Evolutionary conservation across 495 filamentous ascomycete species (phyloP).

Genomic region (Podospora pseudoanserina): DNA sequence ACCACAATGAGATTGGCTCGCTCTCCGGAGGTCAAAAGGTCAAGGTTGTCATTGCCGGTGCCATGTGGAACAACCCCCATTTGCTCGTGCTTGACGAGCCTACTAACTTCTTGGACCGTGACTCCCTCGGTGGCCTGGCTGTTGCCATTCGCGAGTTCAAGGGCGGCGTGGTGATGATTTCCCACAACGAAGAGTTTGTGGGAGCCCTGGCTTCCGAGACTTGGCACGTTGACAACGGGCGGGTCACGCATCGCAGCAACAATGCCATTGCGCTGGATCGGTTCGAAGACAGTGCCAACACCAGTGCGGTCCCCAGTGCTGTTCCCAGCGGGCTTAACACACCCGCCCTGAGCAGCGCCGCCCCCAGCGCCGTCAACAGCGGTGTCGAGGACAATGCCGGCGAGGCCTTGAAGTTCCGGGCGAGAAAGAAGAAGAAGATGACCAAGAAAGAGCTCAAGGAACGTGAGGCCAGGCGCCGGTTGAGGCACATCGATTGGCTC

Average conservation of each 20-base stretch:
- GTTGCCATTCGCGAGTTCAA: constrained; percentile 97
- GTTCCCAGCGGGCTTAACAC: constrained; percentile 46
- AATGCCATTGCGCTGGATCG: constrained; percentile 68
- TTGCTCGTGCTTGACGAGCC: constrained; percentile 96
- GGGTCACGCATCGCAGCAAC: constrained; percentile 77
- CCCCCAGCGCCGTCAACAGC: constrained; percentile 67
- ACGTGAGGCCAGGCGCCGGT: constrained; percentile 74
- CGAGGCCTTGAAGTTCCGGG: constrained; percentile 79
- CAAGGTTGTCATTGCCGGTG: constrained; percentile 96
- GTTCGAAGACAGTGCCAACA: constrained; percentile 64
- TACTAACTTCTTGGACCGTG: constrained; percentile 98
- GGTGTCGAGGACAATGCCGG: constrained; percentile 68
- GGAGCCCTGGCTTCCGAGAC: constrained; percentile 91
- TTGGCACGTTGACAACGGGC: constrained; percentile 87
- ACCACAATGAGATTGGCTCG: constrained; percentile 97
- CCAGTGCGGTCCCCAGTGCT: constrained; percentile 47
- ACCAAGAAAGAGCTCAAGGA: constrained; percentile 95
- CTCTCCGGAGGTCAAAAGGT: constrained; percentile 99
- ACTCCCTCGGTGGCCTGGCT: constrained; percentile 90
- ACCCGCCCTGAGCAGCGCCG: constrained; percentile 36
- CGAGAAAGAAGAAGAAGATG: constrained; percentile 96
- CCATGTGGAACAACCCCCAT: constrained; percentile 99
- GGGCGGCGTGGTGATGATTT: constrained; percentile 98
- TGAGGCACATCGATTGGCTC: constrained; percentile 95
- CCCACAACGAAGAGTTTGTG: constrained; percentile 98